Evolutionary conservation across 306 rosid species (phyloP), one percentile per base, ranked within the genome.

Genomic region (Carpinus viminea): DNA sequence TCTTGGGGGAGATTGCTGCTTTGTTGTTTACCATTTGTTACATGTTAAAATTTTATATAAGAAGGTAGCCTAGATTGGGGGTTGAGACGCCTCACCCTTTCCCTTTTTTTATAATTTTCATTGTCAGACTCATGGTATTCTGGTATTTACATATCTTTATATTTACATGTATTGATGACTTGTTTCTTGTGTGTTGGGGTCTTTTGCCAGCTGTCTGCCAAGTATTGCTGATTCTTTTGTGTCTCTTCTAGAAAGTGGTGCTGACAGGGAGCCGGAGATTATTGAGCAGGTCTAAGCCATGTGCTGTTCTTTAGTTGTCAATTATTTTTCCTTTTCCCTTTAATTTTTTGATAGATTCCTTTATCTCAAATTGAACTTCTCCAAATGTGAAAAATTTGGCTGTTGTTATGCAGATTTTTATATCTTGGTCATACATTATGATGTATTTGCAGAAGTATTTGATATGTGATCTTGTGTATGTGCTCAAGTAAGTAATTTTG

Each of bases 261-360:
- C 86, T 50, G 97, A 89, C 79, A 88, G 87, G 88, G 98, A 94
- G 79, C 97, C 97, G 8, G 95, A 92, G 83, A 90, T 91, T 85
- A 79, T 94, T 70, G 92, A 91, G 90, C 91, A 91, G 98, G 98
- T 92, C 73, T 51, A 76, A 53, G 52, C 45, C 71, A 24, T 83
- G 51, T 20, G 16, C 62, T 78, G 36, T 74, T 79, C 15, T 72
- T 72, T 41, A 48, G 34, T 17, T 76, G 52, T 36, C 38, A 62
- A 43, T 77, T 18, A 41, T 45, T 59, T 77, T 48, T 73, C 52
- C 36, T 18, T 31, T 20, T 36, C 28, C 21, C 50, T 68, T 71
- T 61, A 73, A 45, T 74, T 78, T 26, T 68, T 73, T 56, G 15
- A 70, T 73, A 38, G 73, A 31, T 82, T 52, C 78, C 59, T 46